Percentiles rank a stretch among this genome's conserved stretches.
Conservation (phyloP, 2,329 filamentous ascomycete genomes). For the Thelonectria olida region DNA sequence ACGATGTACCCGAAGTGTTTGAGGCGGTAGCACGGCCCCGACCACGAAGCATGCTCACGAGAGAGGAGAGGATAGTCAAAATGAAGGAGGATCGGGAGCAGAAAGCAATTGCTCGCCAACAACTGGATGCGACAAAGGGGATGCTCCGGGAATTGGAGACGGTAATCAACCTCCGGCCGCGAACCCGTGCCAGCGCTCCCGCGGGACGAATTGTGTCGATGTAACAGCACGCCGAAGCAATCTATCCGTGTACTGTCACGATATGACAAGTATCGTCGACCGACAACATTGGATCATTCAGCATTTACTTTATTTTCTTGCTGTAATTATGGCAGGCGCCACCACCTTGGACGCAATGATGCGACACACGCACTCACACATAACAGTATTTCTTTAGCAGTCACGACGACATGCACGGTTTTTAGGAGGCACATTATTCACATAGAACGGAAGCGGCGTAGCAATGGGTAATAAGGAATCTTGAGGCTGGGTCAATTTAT, state of each 20-base stretch:
- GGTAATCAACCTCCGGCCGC: constrained; percentile 72
- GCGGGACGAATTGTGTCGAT: constrained; percentile 53
- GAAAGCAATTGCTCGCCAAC: constrained; percentile 76
- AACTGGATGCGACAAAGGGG: constrained; percentile 81
- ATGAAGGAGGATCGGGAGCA: constrained; percentile 87
- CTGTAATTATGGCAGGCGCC: neutral
- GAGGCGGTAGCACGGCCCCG: constrained; percentile 84
- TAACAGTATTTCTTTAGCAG: constrained; percentile 10
- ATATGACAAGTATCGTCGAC: constrained; percentile 1
- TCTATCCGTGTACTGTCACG: too few relatives aligned
- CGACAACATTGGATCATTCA: constrained; percentile 4
- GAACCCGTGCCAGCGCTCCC: constrained; percentile 49
- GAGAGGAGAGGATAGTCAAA: constrained; percentile 87
- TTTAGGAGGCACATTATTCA: constrained; percentile 15
- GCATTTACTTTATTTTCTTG: constrained; percentile 7
- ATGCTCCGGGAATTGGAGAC: constrained; percentile 95
- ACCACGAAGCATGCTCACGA: constrained; percentile 75
- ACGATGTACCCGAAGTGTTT: constrained; percentile 82
- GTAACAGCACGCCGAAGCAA: constrained; percentile 42
- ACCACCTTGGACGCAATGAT: constrained; percentile 8
- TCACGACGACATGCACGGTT: constrained; percentile 26
- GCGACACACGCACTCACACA: constrained; percentile 14
- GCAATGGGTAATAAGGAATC: neutral
- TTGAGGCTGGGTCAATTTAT: neutral
- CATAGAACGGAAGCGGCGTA: constrained; percentile 22